phyloP scores from a whole-genome alignment of 1,139 yeast species.

The Protomyces pachydermus region DNA sequence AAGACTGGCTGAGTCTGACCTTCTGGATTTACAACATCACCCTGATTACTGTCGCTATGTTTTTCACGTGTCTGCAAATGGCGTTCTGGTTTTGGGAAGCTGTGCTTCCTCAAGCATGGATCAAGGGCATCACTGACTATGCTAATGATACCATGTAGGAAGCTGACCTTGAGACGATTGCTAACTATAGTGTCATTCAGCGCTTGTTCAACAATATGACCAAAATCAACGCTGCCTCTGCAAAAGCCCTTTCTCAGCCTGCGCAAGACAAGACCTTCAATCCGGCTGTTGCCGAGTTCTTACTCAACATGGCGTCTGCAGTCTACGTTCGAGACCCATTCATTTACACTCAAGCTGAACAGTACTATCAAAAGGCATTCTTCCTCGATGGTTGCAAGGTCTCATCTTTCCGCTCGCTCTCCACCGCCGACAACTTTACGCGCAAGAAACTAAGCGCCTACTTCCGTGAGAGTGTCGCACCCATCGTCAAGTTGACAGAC shows the following conservation, averaged over 20 bases:
- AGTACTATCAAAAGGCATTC: not conserved
- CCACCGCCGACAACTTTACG: not conserved
- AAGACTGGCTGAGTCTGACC: not conserved
- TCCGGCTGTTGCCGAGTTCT: conserved; percentile 3
- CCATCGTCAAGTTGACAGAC: not conserved
- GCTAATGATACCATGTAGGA: not conserved
- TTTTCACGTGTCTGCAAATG: not conserved
- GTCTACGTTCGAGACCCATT: conserved; percentile 4
- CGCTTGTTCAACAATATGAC: not conserved
- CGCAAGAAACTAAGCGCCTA: not conserved
- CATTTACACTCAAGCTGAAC: not conserved
- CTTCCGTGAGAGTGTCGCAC: not conserved
- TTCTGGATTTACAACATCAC: not conserved
- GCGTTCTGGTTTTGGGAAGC: not conserved
- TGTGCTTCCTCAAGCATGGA: not conserved
- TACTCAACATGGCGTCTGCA: conserved; percentile 8
- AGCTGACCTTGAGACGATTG: not conserved
- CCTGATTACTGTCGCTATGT: not conserved
- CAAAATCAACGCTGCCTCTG: not conserved
- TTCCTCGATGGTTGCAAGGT: not conserved
- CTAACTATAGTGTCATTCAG: not conserved
- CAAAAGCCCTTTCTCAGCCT: not conserved
- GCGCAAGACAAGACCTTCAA: not conserved
- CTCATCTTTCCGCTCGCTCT: not conserved
- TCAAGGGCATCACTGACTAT: not conserved